Evolutionary conservation across 1,284 basidiomycete species (phyloP).

Genomic region (Puccinia brachypodii): DNA sequence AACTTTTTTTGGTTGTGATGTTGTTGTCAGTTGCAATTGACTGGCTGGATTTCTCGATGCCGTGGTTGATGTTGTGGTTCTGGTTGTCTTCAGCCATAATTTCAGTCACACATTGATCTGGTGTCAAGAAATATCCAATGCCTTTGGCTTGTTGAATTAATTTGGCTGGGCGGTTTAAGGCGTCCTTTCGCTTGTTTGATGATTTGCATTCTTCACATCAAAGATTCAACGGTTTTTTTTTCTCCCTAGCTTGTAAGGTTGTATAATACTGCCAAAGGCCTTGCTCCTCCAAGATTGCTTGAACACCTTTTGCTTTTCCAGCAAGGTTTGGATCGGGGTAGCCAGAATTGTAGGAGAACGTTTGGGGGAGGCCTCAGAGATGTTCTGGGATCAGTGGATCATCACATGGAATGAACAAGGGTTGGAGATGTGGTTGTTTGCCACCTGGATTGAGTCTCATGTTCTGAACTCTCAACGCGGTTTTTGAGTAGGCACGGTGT

Average conservation of each 20-base stretch:
- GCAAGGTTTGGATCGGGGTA: background rate
- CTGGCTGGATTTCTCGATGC: too few relatives aligned
- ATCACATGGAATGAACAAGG: conserved; percentile 6
- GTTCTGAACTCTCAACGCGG: background rate
- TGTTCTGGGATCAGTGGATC: conserved; percentile 2
- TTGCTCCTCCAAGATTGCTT: background rate
- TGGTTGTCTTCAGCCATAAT: background rate
- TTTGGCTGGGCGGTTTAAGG: background rate
- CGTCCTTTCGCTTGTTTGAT: background rate
- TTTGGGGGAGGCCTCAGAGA: background rate
- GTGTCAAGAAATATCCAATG: background rate
- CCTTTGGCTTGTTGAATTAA: background rate
- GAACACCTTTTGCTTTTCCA: background rate
- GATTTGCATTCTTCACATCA: background rate
- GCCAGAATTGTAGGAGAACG: background rate
- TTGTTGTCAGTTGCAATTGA: too few relatives aligned
- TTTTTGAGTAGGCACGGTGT: background rate
- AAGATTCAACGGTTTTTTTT: background rate
- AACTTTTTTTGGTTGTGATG: background rate
- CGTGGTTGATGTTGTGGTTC: too few relatives aligned
- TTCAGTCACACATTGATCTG: background rate
- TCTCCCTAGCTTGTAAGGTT: background rate
- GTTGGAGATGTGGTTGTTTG: background rate
- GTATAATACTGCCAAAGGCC: background rate
- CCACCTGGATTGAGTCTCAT: conserved; percentile 17